Percentiles rank a stretch among this genome's conserved stretches.
Evolutionary conservation across 805 yeast genomes (phyloP).

Genomic region (Saccharomycopsis fibuligera): DNA sequence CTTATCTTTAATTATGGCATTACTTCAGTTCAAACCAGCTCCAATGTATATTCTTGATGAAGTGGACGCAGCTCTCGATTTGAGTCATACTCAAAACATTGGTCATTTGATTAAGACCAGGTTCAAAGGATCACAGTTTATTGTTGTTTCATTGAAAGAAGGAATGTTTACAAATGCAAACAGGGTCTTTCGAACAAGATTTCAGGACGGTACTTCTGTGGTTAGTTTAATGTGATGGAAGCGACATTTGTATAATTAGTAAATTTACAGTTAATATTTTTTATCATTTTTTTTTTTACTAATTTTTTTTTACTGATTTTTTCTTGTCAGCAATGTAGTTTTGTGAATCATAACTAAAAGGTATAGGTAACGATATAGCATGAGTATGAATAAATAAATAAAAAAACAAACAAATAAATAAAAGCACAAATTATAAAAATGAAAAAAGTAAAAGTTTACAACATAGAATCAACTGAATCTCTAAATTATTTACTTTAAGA

Average conservation of each 20-base stretch:
- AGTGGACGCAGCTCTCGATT: constrained; percentile 96
- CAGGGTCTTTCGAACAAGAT: constrained; percentile 84
- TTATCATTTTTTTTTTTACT: neutral
- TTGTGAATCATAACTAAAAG: no score
- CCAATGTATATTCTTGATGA: constrained; percentile 98
- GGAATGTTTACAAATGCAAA: constrained; percentile 99
- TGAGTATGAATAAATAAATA: no score
- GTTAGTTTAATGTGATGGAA: constrained; percentile 63
- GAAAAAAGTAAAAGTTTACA: no score
- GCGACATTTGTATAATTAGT: neutral
- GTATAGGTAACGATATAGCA: no score
- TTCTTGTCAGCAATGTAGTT: neutral
- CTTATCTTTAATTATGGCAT: constrained; percentile 82
- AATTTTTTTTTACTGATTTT: neutral
- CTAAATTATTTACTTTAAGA: no score
- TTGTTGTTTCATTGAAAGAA: constrained; percentile 93
- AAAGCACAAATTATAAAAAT: no score
- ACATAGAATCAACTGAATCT: no score
- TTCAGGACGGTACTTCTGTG: constrained; percentile 94
- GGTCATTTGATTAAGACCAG: constrained; percentile 94
- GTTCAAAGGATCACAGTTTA: constrained; percentile 92
- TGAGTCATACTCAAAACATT: constrained; percentile 94
- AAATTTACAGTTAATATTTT: neutral
- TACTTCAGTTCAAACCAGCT: constrained; percentile 93
- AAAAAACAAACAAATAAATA: no score